phyloP scores from a whole-genome alignment of 257 asterid genomes.

The Haberlea rhodopensis region DNA sequence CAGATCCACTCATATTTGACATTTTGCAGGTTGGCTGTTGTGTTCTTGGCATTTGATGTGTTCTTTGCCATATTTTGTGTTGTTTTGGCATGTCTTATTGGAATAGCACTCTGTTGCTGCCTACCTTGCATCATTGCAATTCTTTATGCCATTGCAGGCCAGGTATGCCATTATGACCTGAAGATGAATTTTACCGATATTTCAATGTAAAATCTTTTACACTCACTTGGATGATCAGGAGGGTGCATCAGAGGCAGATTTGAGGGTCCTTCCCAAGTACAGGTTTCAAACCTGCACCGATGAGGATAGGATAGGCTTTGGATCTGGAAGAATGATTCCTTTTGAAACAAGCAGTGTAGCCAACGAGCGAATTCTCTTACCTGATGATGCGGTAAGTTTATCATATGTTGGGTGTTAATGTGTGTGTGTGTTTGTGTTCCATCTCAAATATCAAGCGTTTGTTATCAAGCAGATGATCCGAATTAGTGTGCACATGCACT shows the following conservation, averaged over 20 bases:
- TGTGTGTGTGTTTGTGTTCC: not conserved
- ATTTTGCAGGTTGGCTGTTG: conserved; percentile 90
- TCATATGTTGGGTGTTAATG: not conserved
- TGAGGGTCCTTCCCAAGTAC: conserved; percentile 80
- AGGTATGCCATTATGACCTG: conserved; percentile 45
- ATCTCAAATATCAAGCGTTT: not conserved
- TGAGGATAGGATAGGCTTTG: conserved; percentile 48
- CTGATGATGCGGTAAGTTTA: conserved; percentile 90
- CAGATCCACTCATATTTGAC: conserved; percentile 32
- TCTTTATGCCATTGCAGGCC: conserved; percentile 97
- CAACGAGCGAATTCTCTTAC: conserved; percentile 66
- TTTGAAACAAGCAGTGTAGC: conserved; percentile 62
- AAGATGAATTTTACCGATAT: not conserved
- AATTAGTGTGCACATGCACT: too few species aligned
- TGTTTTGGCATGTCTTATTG: conserved; percentile 88
- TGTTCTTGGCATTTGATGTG: conserved; percentile 94
- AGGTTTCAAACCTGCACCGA: conserved; percentile 57
- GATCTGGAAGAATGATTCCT: conserved; percentile 84
- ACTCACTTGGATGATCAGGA: conserved; percentile 48
- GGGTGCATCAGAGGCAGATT: conserved; percentile 96
- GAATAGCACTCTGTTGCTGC: conserved; percentile 96
- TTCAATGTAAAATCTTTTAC: conserved; percentile 2
- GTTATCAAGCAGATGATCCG: too few species aligned
- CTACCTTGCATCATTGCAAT: conserved; percentile 96
- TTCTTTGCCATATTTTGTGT: conserved; percentile 96